Evolutionary conservation across 805 yeast species (phyloP).

Genomic region (Candida michaelii): DNA sequence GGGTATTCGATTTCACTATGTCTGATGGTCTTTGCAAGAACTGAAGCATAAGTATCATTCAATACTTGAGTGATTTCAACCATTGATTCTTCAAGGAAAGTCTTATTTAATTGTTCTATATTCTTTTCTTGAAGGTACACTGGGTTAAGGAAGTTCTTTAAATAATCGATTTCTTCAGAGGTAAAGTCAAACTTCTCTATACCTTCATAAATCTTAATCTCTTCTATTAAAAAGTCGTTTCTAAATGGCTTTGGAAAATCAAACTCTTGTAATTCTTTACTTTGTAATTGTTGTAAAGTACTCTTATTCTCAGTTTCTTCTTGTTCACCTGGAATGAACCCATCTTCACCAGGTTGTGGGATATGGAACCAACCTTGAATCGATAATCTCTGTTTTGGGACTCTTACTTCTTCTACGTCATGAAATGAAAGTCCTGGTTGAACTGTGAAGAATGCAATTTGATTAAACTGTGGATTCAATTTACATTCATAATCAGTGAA

Average conservation of each 20-base stretch:
- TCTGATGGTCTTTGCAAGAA: conserved; percentile 36
- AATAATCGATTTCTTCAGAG: conserved; percentile 46
- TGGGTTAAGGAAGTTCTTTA: conserved; percentile 57
- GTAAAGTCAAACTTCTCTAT: conserved; percentile 19
- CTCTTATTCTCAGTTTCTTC: conserved; percentile 71
- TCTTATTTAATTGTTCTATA: conserved; percentile 43
- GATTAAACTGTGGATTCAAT: conserved; percentile 91
- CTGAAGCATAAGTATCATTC: conserved; percentile 45
- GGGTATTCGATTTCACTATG: conserved; percentile 58
- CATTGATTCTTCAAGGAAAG: conserved; percentile 67
- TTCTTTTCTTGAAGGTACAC: conserved; percentile 39
- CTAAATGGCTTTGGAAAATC: conserved; percentile 75
- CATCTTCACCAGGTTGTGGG: conserved; percentile 91
- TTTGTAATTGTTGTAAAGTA: conserved; percentile 77
- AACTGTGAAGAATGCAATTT: conserved; percentile 91
- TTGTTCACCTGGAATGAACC: conserved; percentile 79
- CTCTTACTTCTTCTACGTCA: conserved; percentile 96
- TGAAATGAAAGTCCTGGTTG: conserved; percentile 97
- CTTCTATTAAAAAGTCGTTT: conserved; percentile 40
- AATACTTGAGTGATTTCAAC: conserved; percentile 67
- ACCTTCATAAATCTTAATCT: conserved; percentile 28
- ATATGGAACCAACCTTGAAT: conserved; percentile 99
- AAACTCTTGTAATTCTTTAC: conserved; percentile 70
- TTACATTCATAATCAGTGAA: conserved; percentile 66
- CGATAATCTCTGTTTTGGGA: conserved; percentile 84